Evolutionary conservation across 352 stramenopile species (phyloP), one percentile per base, ranked within the genome.

Genomic region (Phytophthora sojae): DNA sequence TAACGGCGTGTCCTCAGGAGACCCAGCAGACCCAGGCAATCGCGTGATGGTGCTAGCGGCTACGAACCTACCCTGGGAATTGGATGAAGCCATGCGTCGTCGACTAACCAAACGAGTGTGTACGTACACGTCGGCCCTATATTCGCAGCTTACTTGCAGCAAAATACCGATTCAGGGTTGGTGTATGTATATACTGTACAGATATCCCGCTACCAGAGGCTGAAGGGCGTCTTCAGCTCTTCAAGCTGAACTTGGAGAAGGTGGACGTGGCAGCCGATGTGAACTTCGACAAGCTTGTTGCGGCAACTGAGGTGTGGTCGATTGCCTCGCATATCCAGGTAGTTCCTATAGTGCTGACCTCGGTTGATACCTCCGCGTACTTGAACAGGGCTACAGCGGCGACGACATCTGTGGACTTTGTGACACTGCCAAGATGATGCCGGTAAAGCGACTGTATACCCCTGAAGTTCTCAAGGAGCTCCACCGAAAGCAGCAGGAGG

Each of bases 61-160:
- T 1, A 99, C 93, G 12, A 99, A 99, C 68, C 69, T 98, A 17
- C 97, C 97, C 14, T 99, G 96, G 97, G 94, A 99, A 47, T 75
- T 99, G 4, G 97, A 99, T 69, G 87, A 99, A 73, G 97, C 97
- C 2, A 95, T 99, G 67, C 83, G 96, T 11, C 85, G 97, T n/a
- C 84, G 97, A 32, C 82, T 99, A 32, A 97, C 98, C 42, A 99
- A 99, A 76, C 83, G 95, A 44, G 95, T 99, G 14, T 99, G 69
- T 76, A 68, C 12, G 69, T 68, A 32, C 7, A 15, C 32, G 32
- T 62, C 45, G 21, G 21, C 21, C 21, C 21, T 21, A 21, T 21
- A 21, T 21, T 21, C 21, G 21, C 21, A 21, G 21, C 21, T 21
- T 21, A 21, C 21, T 21, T 21, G 21, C 4, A 39, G 32, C 32